Percentiles rank a stretch among this genome's conserved stretches.
These are phyloP conservation scores for Penicillium ucsense DNA, from an alignment of 495 filamentous ascomycete species.

Conservation along the genomic window DNA sequence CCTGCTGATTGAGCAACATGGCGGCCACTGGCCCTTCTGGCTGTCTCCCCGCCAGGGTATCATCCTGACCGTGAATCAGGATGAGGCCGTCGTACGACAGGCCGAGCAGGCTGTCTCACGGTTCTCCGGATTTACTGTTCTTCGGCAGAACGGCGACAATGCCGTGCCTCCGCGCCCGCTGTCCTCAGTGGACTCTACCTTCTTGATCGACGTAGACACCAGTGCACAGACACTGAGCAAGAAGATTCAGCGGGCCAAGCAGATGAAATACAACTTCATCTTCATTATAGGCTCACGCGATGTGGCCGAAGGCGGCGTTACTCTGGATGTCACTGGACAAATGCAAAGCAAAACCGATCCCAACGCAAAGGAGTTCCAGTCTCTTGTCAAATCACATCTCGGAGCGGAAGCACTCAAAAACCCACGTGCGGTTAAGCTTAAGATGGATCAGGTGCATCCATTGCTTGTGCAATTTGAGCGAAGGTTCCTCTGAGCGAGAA, in stretches of 20 bases:
- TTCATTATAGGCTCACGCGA: constrained; percentile 60
- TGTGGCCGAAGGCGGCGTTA: constrained; percentile 32
- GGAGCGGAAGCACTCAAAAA: constrained; percentile 26
- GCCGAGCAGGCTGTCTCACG: constrained; percentile 38
- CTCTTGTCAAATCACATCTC: constrained; percentile 19
- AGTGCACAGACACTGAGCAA: constrained; percentile 49
- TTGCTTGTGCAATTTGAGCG: constrained; percentile 33
- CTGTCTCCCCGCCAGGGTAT: constrained; percentile 74
- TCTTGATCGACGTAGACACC: constrained; percentile 65
- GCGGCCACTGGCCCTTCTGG: constrained; percentile 86
- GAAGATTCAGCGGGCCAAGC: constrained; percentile 65
- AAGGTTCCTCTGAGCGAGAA: constrained; percentile 19
- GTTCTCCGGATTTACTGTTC: constrained; percentile 26
- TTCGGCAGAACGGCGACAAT: constrained; percentile 11
- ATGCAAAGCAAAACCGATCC: constrained; percentile 31
- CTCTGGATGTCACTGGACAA: constrained; percentile 38
- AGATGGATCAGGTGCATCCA: constrained; percentile 28
- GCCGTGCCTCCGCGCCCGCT: constrained; percentile 20
- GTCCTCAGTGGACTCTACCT: constrained; percentile 36
- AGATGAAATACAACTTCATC: constrained; percentile 64
- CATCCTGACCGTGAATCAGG: constrained; percentile 66
- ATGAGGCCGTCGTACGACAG: constrained; percentile 45
- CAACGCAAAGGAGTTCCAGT: constrained; percentile 18
- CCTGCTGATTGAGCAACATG: constrained; percentile 74
- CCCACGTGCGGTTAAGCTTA: constrained; percentile 28